These are phyloP conservation scores for Tinospora cordifolia DNA, from an alignment of 164 flowering plant genomes.

Conservation along the genomic window DNA sequence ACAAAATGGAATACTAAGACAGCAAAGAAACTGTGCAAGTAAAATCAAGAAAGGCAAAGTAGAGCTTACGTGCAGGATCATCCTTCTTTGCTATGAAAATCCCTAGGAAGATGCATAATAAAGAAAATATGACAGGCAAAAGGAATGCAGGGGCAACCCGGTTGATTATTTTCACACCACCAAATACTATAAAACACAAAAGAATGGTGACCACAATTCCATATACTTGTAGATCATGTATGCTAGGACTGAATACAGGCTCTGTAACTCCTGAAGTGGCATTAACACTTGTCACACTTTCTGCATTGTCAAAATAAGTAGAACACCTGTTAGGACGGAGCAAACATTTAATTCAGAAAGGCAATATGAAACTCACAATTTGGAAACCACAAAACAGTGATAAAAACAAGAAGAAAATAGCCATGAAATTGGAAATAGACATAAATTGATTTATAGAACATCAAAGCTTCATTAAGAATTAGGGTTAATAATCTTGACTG, in stretches of 20 bases:
- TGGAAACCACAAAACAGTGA: not conserved
- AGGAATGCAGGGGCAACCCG: constrained; percentile 98
- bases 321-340: not conserved
- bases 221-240: constrained; percentile 94
- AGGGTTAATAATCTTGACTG: not conserved
- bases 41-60: not conserved
- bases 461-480: not conserved
- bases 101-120: constrained; percentile 84
- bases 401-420: not conserved
- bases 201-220: constrained; percentile 90
- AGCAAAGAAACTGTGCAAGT: too few species aligned
- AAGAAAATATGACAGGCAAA: constrained; percentile 76
- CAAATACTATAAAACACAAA: constrained; percentile 91
- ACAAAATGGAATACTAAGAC: too few species aligned
- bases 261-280: constrained; percentile 44
- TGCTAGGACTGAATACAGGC: constrained; percentile 53
- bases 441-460: not conserved
- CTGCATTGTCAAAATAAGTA: constrained; percentile 36
- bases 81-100: constrained; percentile 50
- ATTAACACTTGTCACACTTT: constrained; percentile 64
- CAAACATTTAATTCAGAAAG: not conserved
- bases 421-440: too few species aligned
- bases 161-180: constrained; percentile 97
- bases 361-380: not conserved
- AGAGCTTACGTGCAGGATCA: constrained; percentile 53